Evolutionary conservation across 495 filamentous ascomycete genomes (phyloP), one percentile per base, ranked within the genome.

Genomic region (Trichocladium antarcticum): DNA sequence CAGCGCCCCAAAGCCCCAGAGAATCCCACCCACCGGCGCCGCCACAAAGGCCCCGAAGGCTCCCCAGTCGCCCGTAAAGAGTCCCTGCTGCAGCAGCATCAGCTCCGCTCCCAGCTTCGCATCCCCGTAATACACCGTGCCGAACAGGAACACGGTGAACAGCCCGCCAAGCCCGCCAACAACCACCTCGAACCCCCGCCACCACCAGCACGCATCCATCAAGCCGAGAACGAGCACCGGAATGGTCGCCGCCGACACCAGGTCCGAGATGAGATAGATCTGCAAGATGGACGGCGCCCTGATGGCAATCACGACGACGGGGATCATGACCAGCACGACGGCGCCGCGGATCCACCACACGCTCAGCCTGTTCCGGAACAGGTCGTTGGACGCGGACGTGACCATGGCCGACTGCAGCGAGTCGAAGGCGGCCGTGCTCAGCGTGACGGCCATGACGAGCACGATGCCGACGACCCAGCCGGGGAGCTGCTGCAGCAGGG

Each of bases 31-130:
- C 14, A 86, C 54, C 1, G 84, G 84, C 5, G 82, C 82, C n/a
- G 79, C 83, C 10, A 86, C 72, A 45, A 87, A 88, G n/a, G 83
- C 82, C 42, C 84, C 84, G 57, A 88, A 88, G 6, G 73, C 80
- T 51, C 77, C 79, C 84, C 84, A 88, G 56, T 85, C 84, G 35
- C 76, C 69, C 0, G 68, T 76, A 60, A 84, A 88, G 12, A 88
- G 67, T 1, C 84, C 83, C 45, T 77, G 64, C 53, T 84, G 68
- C n/a, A 88, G 64, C 16, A 88, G 66, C 47, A 88, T 71, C 17
- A 88, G 72, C 51, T 82, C 71, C 10, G 72, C 81, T 6, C 80
- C 84, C 24, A 70, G 51, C n/a, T 74, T 60, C 5, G 80, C 78
- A 55, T 79, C 74, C 19, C 78, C 81, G 55, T 76, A 75, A 66